phyloP scores from a whole-genome alignment of 148 eudicot species.

The Dianthus caryophyllus region DNA sequence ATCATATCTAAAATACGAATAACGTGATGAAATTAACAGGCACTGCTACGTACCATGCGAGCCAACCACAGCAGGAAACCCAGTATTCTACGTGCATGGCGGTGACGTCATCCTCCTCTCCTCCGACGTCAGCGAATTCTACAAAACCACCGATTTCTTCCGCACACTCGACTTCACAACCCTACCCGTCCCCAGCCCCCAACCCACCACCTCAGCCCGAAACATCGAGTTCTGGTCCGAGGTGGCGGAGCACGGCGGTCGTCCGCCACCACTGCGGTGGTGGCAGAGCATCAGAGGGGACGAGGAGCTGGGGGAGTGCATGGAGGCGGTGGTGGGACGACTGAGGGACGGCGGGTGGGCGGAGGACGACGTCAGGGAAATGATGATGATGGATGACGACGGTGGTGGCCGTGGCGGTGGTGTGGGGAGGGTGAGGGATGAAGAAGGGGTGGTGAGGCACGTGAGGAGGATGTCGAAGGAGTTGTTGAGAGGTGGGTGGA shows the following conservation, averaged over 20 bases:
- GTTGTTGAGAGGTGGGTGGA: conserved; percentile 31
- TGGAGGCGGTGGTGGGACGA: conserved; percentile 21
- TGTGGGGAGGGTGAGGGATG: not conserved
- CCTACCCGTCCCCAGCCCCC: no score
- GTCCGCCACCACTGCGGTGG: conserved; percentile 8
- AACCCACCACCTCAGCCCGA: no score
- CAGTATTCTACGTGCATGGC: conserved; percentile 60
- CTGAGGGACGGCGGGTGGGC: conserved; percentile 31
- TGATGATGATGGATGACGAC: conserved; percentile 32
- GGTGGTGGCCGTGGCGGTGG: not conserved
- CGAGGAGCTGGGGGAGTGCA: conserved; percentile 11
- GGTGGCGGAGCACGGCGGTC: conserved; percentile 7
- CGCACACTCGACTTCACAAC: no score
- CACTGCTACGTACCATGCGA: conserved; percentile 45
- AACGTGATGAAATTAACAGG: conserved; percentile 1
- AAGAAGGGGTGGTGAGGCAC: conserved; percentile 23
- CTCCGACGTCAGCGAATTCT: conserved; percentile 56
- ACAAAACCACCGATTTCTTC: conserved; percentile 25
- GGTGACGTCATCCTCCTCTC: conserved; percentile 38
- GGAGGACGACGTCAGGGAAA: conserved; percentile 31
- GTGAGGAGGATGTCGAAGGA: conserved; percentile 27
- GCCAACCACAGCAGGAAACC: conserved; percentile 66
- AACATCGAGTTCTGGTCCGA: conserved; percentile 25
- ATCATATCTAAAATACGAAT: no score
- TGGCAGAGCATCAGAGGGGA: conserved; percentile 26